Percentiles rank a stretch among this genome's conserved stretches.
Evolutionary conservation across 139 green algal genomes (phyloP).

Genomic region (Tetradesmus lagerheimii): DNA sequence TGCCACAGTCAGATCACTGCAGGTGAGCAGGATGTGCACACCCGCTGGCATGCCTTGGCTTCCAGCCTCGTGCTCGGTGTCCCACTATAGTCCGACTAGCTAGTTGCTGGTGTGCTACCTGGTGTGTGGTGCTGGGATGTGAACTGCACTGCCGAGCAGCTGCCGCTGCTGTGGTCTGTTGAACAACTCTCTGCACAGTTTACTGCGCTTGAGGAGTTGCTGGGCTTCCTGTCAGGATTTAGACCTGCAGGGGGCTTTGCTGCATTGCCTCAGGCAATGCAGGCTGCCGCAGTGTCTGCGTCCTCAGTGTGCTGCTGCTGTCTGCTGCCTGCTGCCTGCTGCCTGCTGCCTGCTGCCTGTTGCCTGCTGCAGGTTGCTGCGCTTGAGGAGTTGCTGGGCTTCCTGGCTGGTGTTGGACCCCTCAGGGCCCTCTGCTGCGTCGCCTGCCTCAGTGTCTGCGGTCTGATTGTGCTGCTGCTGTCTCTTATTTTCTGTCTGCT

Average conservation of each 20-base stretch:
- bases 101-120: too few species aligned
- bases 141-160: too few species aligned
- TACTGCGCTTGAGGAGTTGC: neutral
- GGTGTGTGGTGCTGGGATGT: too few species aligned
- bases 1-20: conserved; percentile 10
- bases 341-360: neutral
- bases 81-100: too few species aligned
- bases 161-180: neutral
- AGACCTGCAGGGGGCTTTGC: neutral
- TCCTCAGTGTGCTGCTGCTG: neutral
- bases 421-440: neutral
- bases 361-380: neutral
- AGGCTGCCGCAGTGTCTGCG: too few species aligned
- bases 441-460: too few species aligned
- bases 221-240: neutral
- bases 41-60: too few species aligned
- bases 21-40: conserved; percentile 23
- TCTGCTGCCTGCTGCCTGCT: neutral
- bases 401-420: conserved; percentile 1
- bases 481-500: neutral
- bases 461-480: too few species aligned
- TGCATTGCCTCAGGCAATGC: too few species aligned
- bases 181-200: too few species aligned
- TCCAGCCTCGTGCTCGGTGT: too few species aligned
- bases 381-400: conserved; percentile 11